Percentiles rank a stretch among this genome's conserved stretches.
Evolutionary conservation across 345 rosid species (phyloP).

Genomic region (Dipteronia dyeriana): DNA sequence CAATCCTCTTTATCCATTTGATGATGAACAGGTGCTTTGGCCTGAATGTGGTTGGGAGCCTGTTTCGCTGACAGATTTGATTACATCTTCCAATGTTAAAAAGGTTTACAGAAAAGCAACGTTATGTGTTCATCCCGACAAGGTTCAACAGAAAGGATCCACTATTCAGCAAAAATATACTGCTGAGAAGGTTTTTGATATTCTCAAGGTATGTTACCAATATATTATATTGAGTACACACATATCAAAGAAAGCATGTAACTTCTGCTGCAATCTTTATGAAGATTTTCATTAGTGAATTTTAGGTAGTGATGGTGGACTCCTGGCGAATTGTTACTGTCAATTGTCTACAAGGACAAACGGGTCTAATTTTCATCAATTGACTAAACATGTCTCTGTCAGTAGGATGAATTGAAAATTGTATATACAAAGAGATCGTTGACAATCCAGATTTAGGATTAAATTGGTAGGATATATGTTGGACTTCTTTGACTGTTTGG

Average conservation of each 20-base stretch:
- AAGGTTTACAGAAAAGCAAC: constrained; percentile 88
- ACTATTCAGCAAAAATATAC: constrained; percentile 78
- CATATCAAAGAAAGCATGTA: not conserved
- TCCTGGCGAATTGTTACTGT: not conserved
- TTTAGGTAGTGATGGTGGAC: no score
- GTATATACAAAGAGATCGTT: not conserved
- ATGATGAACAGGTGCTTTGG: constrained; percentile 82
- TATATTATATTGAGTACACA: not conserved
- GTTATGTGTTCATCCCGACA: constrained; percentile 89
- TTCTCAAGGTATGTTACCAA: constrained; percentile 66
- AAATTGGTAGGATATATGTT: not conserved
- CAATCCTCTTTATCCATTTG: constrained; percentile 5
- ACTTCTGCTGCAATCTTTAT: not conserved
- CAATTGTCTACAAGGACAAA: not conserved
- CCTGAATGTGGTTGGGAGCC: constrained; percentile 88
- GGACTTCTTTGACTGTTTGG: not conserved
- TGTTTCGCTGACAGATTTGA: constrained; percentile 81
- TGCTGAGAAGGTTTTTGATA: constrained; percentile 96
- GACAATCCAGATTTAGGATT: not conserved
- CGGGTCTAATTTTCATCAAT: not conserved
- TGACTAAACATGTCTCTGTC: not conserved
- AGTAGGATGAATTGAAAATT: no score
- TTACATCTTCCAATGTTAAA: constrained; percentile 81
- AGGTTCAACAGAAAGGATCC: constrained; percentile 98
- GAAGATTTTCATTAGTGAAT: not conserved